Evolutionary conservation across 2,329 filamentous ascomycete genomes (phyloP).

Genomic region (Alternaria panax): DNA sequence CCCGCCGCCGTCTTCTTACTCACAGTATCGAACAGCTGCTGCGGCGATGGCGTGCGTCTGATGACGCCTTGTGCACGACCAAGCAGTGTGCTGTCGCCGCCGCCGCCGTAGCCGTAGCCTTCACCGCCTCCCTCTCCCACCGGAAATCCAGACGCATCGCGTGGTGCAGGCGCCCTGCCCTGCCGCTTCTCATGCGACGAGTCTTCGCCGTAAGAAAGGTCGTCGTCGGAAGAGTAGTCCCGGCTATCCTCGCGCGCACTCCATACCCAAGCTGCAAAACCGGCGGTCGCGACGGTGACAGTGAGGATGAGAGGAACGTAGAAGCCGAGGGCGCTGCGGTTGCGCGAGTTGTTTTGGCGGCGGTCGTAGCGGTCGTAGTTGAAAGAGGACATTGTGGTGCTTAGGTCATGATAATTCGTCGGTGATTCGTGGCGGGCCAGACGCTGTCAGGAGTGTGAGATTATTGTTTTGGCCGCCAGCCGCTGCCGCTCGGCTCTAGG

Average conservation of each 20-base stretch:
- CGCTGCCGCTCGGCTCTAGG: slow-evolving; percentile 1
- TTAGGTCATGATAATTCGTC: slow-evolving; percentile 23
- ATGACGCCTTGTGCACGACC: slow-evolving; percentile 82
- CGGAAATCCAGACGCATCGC: slow-evolving; percentile 30
- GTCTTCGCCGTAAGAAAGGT: slow-evolving; percentile 55
- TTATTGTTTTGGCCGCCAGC: slow-evolving; percentile 10
- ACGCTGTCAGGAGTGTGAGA: slow-evolving; percentile 5
- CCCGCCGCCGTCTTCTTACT: slow-evolving; percentile 82
- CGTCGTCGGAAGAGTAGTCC: slow-evolving; percentile 66
- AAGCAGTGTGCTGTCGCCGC: slow-evolving; percentile 68
- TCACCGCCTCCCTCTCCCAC: slow-evolving; percentile 35
- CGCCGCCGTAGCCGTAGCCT: slow-evolving; percentile 43
- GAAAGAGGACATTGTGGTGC: slow-evolving; percentile 45
- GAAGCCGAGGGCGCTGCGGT: slow-evolving; percentile 72
- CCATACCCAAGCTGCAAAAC: slow-evolving; percentile 91
- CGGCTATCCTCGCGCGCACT: slow-evolving; percentile 82
- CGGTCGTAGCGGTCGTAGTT: slow-evolving; percentile 64
- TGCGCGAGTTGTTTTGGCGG: slow-evolving; percentile 61
- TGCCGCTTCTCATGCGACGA: slow-evolving; percentile 26
- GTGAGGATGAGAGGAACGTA: slow-evolving; percentile 91
- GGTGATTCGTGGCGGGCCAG: slow-evolving; percentile 19
- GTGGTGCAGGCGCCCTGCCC: slow-evolving; percentile 28
- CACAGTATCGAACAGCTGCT: slow-evolving; percentile 85
- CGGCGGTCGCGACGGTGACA: slow-evolving; percentile 84
- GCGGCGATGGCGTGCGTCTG: slow-evolving; percentile 82